Evolutionary conservation across 305 asterid species (phyloP).

Genomic region (Fraxinus floribunda): DNA sequence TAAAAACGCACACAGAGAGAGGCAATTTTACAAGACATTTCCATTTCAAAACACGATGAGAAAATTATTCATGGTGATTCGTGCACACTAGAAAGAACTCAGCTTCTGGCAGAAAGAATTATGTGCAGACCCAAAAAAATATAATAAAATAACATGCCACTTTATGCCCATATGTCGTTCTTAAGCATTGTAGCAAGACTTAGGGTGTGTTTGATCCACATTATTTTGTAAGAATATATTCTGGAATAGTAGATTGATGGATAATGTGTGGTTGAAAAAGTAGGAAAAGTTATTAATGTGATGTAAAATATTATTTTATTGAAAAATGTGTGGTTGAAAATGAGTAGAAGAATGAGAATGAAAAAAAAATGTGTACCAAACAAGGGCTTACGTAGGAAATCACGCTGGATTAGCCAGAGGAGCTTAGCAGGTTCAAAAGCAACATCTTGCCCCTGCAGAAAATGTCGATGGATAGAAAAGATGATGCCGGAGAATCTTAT

Average conservation of each 20-base stretch:
- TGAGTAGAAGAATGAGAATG: no score
- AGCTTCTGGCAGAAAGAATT: neutral
- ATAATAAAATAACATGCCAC: neutral
- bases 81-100: neutral
- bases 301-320: no score
- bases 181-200: conserved; percentile 25
- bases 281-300: no score
- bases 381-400: conserved; percentile 95
- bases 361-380: no score
- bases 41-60: neutral
- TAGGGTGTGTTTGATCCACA: no score
- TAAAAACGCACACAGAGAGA: neutral
- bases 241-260: no score
- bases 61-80: neutral
- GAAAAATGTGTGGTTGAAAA: no score
- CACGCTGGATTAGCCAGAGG: conserved; percentile 98
- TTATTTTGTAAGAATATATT: no score
- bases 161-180: neutral
- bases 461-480: conserved; percentile 14
- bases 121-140: neutral
- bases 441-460: conserved; percentile 89
- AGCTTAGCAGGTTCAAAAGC: conserved; percentile 99
- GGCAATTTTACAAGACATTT: neutral
- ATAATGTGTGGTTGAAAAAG: no score
- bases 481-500: conserved; percentile 4